A percentile compares a stretch with the other conserved stretches of the same genome.
Evolutionary conservation across 176 grass and related monocot genomes (phyloP).

Genomic region (Musa beccarii): DNA sequence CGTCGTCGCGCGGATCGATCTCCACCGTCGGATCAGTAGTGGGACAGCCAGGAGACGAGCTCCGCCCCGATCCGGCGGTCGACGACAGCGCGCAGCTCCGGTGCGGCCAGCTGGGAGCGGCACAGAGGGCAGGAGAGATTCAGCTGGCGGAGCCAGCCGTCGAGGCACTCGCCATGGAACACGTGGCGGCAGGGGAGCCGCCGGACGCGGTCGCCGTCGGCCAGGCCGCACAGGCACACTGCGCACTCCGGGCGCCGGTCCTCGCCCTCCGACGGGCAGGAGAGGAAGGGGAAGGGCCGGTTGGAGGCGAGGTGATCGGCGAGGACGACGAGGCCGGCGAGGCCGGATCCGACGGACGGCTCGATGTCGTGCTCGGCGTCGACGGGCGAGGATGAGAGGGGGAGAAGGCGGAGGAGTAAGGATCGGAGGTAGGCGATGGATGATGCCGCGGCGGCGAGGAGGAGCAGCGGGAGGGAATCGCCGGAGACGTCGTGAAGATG

Average conservation of each 20-base stretch:
- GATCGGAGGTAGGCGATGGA: constrained; percentile 16
- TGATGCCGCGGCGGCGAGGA: constrained; percentile 14
- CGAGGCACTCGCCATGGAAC: constrained; percentile 22
- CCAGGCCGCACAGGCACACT: constrained; percentile 12
- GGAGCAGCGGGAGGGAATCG: constrained; percentile 17
- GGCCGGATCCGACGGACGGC: constrained; percentile 11
- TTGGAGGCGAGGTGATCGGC: constrained; percentile 21
- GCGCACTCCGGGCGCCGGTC: not conserved
- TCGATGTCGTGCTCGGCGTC: not conserved
- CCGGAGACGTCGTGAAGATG: constrained; percentile 23
- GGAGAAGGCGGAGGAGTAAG: constrained; percentile 16
- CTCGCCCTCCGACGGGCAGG: not conserved
- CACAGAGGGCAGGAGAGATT: constrained; percentile 20
- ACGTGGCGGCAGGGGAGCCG: constrained; percentile 20
- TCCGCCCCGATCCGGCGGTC: constrained; percentile 20
- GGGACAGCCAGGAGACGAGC: constrained; percentile 23
- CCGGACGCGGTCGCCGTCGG: constrained; percentile 23
- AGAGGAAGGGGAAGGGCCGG: not conserved
- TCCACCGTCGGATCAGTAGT: not conserved
- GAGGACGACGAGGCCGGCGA: constrained; percentile 22
- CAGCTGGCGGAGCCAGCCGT: constrained; percentile 16
- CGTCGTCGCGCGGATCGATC: not conserved
- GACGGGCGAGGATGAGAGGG: not conserved
- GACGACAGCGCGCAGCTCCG: not conserved
- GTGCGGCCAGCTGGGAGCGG: constrained; percentile 1